A percentile compares a stretch with the other conserved stretches of the same genome.
Evolutionary conservation across 2,329 filamentous ascomycete genomes (phyloP).

Genomic region (Apiospora phragmitis): DNA sequence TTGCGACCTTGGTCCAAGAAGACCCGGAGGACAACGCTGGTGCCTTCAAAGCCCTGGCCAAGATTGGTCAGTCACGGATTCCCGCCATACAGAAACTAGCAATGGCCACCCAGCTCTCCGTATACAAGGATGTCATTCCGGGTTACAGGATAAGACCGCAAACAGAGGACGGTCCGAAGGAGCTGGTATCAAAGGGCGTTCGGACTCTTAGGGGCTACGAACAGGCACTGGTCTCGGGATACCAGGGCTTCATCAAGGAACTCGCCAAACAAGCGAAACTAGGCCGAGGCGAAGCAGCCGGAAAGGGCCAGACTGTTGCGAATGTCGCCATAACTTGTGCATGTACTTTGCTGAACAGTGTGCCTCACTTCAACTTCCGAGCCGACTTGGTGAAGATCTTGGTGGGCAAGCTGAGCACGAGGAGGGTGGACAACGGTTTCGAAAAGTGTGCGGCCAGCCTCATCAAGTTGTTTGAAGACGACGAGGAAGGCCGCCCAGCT

Average conservation of each 20-base stretch:
- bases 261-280: conserved; percentile 68
- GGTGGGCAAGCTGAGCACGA: conserved; percentile 76
- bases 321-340: conserved; percentile 83
- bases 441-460: conserved; percentile 75
- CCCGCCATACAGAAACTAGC: conserved; percentile 80
- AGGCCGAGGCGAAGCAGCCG: conserved; percentile 38
- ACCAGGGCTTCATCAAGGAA: conserved; percentile 80
- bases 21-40: conserved; percentile 88
- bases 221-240: conserved; percentile 80
- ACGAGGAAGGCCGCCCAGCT: conserved; percentile 87
- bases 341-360: conserved; percentile 75
- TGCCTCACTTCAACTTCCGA: conserved; percentile 97
- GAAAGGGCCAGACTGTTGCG: conserved; percentile 54
- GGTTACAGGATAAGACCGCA: conserved; percentile 91
- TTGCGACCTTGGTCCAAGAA: conserved; percentile 81
- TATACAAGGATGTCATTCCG: conserved; percentile 95
- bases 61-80: conserved; percentile 70
- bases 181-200: conserved; percentile 91
- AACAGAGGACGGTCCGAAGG: conserved; percentile 70
- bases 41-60: conserved; percentile 74
- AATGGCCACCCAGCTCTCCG: conserved; percentile 80
- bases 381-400: conserved; percentile 84
- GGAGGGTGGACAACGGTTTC: conserved; percentile 72
- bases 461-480: conserved; percentile 78
- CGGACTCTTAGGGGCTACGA: conserved; percentile 81